A percentile compares a stretch with the other conserved stretches of the same genome.
Conservation (phyloP, 352 stramenopile genomes). For the Sclerospora graminicola region DNA sequence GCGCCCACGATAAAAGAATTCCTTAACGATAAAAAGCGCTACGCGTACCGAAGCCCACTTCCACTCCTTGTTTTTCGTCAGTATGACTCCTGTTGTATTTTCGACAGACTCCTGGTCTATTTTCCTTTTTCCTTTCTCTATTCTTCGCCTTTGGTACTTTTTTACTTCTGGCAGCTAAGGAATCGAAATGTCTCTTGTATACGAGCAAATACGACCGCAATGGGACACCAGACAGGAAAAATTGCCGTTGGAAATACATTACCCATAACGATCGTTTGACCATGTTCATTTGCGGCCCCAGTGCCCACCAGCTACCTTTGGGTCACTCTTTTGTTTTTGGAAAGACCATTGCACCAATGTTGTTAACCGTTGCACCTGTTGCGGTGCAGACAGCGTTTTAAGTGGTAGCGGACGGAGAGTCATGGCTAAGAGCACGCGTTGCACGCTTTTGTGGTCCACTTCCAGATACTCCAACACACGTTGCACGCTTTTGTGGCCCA, state of each 20-base stretch:
- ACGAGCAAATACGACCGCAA: conserved; percentile 29
- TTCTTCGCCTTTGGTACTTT: conserved; percentile 2
- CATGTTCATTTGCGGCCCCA: conserved; percentile 48
- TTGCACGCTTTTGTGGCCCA: conserved; percentile 8
- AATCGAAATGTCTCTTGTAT: conserved; percentile 14
- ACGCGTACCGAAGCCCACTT: conserved; percentile 22
- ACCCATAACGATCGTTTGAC: conserved; percentile 29
- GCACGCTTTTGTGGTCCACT: conserved; percentile 7
- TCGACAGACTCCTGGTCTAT: background rate
- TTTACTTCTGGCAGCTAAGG: conserved; percentile 2
- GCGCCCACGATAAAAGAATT: conserved; percentile 45
- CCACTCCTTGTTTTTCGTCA: conserved; percentile 12
- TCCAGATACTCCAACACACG: conserved; percentile 30
- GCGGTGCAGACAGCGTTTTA: conserved; percentile 22
- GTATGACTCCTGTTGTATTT: conserved; percentile 1
- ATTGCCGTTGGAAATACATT: conserved; percentile 56
- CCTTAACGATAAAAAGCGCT: conserved; percentile 24
- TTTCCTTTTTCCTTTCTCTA: background rate
- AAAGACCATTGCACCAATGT: conserved; percentile 33
- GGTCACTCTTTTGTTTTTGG: conserved; percentile 8
- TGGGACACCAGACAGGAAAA: conserved; percentile 40
- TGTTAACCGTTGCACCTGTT: conserved; percentile 19
- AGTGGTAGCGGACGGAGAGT: conserved; percentile 12
- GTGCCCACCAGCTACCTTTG: conserved; percentile 10
- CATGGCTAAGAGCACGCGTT: conserved; percentile 12